Base-by-base conservation (phyloP, 352 stramenopile species). In the Pythium grandisporangium region DNA sequence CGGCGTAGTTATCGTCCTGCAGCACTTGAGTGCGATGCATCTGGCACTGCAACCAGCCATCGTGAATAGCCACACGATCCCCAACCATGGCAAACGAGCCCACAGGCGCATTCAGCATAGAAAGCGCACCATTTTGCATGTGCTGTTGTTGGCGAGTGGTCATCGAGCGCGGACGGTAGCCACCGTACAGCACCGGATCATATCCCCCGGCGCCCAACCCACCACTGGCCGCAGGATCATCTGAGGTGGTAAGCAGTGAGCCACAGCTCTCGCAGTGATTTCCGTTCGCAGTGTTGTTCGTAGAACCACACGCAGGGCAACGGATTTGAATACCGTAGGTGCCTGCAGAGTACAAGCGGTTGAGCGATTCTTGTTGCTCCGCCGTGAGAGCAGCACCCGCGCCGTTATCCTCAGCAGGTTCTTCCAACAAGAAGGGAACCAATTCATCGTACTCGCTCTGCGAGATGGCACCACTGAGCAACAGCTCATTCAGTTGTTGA, bases 241-340 rank as follows among this genome's bases (percentile, higher is more conserved):
- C 76, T 41, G 68, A 84, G 10, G 76, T 87, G 17, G 80, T 93
- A 16, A 93, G 66, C 44, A 91, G 55, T 37, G 77, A 89, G 26
- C 80, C 80, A 53, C 80, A 93, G 47, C 84, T 77, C 42, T 86
- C 75, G 51, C 80, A 93, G 59, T 89, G 72, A 58, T 93, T 91
- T 32, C 80, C 77, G 40, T 93, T 90, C 10, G 77, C 80, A 22
- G 80, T 93, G 61, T 93, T 91, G 73, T 91, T 91, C 25, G 68
- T 89, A 14, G 78, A 68, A 53, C 80, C 80, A 37, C 80, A 93
- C 20, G 77, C 80, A 20, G 80, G 80, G 34, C 80, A 93, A 41
- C 80, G 80, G 45, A 93, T 91, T 53, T 93, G 80, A 26, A 93
- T 82, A 26, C 80, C 80, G 45, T 89, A 90, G 16, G 84, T 70